Evolutionary conservation across 75 land plant species (phyloP), one percentile per base, ranked within the genome.

Genomic region (Pinus albicaulis): DNA sequence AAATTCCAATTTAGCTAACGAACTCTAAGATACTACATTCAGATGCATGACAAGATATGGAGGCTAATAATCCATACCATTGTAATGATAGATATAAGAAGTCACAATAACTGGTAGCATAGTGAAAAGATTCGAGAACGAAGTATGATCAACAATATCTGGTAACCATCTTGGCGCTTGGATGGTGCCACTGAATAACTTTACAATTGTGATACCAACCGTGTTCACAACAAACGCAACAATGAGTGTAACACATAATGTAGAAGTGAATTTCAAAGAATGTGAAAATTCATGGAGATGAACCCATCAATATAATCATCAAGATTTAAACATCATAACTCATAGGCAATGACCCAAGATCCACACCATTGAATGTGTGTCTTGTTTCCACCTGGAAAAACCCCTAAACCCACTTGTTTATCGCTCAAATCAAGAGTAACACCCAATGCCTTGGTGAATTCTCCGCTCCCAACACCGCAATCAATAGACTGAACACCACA

Each of bases 71-170:
- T 10, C 4, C 65, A 22, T 74, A 83, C 85, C 80, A 66, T 82
- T 85, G 85, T 74, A 86, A 55, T 85, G 86, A 71, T 81, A 85
- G 41, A 85, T 78, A 71, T 82, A 85, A 26, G 86, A 74, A 66
- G 77, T 78, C 23, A 78, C 70, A 56, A 85, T 83, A 7, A 85
- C 81, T 3, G 77, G 85, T 16, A 85, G 60, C 14, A 61, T 64
- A n/a, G 86, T 82, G 55, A 85, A 83, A 44, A 85, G 86, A 55
- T 74, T 80, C 85, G 77, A 78, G 55, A 85, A 82, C 12, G 86
- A 82, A 22, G 56, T 25, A 62, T 55, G 64, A 56, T 82, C 86
- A 72, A 74, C 66, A 17, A 85, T 76, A 53, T 82, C 59, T 3
- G 85, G 86, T 3, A 79, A 31, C 17, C 77, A 72, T 48, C 77